Evolutionary conservation across 495 filamentous ascomycete species (phyloP), one percentile per base, ranked within the genome.

Genomic region (Penicillium coprophilum): DNA sequence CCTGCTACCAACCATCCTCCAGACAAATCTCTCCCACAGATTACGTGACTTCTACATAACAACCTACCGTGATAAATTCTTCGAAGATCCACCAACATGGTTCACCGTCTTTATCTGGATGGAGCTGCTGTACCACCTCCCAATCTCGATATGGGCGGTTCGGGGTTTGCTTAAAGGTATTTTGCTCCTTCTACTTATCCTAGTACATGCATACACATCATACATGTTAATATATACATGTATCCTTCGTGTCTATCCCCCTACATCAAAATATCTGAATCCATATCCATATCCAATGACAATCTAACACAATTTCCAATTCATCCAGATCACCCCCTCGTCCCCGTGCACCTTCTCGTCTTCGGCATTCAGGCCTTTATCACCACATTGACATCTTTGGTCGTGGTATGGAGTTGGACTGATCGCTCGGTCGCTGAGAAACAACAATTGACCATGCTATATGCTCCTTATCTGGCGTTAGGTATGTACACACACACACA

Each of bases 1-100:
- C 30, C 75, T 87, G 39, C 89, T 86, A 60, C 89, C 89, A 2
- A 39, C 72, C 0, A 71, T 70, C 45, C 62, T 89, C 13, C 77
- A 76, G 55, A 75, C 79, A 2, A 58, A 75, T 2, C 67, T 84
- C 63, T 77, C 86, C 49, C 59, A 64, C 36, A 39, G 65, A 0
- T 39, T 90, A 32, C 85, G 86, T 32, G 60, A 70, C 0, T 87
- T 76, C 71, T 92, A 93, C 74, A 78, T 89, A 57, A 55, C 68
- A 13, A 87, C 78, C 8, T 90, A 86, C 75, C 82, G 83, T 39
- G 91, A 96, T 71, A 88, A 85, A 24, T 89, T 92, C 75, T 88
- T 91, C 66, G 77, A 80, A 44, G 75, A 76, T 27, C 59, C 65
- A 19, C 85, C 88, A 0, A 74, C 75, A 44, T 96, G 90, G 86